These are phyloP conservation scores for Haplosporangium gracile DNA, from an alignment of 192 early-diverging fungal species.

Conservation along the genomic window DNA sequence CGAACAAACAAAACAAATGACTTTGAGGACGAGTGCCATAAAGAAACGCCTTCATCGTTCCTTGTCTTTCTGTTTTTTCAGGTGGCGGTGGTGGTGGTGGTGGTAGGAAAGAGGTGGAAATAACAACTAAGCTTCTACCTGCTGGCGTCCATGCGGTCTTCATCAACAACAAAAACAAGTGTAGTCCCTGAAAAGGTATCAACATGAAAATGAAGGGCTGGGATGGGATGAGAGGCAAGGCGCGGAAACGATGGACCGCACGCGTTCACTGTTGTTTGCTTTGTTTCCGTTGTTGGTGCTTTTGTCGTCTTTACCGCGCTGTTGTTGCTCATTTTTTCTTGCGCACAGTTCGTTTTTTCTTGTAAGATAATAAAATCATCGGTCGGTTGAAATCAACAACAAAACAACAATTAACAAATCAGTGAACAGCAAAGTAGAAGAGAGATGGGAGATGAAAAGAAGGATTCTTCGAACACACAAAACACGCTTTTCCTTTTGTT, in stretches of 20 bases:
- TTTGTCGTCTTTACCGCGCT: not conserved
- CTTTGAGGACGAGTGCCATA: not conserved
- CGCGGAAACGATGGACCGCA: not conserved
- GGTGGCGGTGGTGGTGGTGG: no score
- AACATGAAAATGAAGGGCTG: no score
- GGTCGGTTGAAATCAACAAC: not conserved
- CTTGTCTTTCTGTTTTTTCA: no score
- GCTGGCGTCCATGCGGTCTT: not conserved
- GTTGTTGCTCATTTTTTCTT: not conserved
- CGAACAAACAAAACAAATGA: not conserved
- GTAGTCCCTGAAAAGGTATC: no score
- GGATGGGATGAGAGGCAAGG: not conserved
- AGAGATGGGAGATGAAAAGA: not conserved
- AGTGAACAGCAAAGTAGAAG: not conserved
- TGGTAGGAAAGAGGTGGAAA: no score
- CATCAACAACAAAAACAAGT: not conserved
- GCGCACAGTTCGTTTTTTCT: not conserved
- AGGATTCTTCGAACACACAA: not conserved
- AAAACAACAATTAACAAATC: not conserved
- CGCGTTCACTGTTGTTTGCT: not conserved
- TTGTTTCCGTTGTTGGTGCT: not conserved
- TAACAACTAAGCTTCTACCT: not conserved
- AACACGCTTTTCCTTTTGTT: not conserved
- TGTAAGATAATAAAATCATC: not conserved
- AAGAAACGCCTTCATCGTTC: not conserved